Evolutionary conservation across 495 filamentous ascomycete species (phyloP).

Genomic region (Cudoniella acicularis): DNA sequence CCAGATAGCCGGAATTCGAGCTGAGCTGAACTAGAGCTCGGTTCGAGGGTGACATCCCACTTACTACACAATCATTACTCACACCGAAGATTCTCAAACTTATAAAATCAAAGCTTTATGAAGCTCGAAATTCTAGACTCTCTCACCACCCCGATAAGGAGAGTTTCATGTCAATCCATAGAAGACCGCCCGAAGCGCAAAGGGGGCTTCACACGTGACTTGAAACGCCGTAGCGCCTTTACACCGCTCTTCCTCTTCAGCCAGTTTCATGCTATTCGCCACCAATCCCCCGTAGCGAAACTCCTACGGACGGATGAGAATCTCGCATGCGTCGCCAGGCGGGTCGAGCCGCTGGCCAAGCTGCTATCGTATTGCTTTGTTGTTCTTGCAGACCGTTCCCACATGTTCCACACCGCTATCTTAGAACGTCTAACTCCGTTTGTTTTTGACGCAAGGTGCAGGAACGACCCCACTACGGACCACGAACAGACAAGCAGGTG

Average conservation of each 20-base stretch:
- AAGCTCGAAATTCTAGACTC: neutral
- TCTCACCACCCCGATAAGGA: too few relatives aligned
- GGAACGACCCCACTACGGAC: conserved; percentile 15
- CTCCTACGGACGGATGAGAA: conserved; percentile 1
- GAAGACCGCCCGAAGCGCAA: neutral
- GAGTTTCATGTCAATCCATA: too few relatives aligned
- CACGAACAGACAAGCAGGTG: conserved; percentile 10
- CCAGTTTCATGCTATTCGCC: neutral
- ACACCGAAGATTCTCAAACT: too few relatives aligned
- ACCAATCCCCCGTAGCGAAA: neutral
- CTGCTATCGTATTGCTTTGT: conserved; percentile 14
- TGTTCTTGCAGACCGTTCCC: conserved; percentile 15
- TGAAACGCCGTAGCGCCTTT: neutral
- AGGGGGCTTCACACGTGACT: neutral
- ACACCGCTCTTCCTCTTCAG: conserved; percentile 7
- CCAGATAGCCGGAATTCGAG: neutral
- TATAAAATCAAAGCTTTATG: too few relatives aligned
- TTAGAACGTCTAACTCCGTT: neutral
- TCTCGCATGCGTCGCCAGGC: conserved; percentile 17
- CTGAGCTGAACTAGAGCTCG: too few relatives aligned
- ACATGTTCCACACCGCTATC: conserved; percentile 21
- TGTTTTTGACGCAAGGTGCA: conserved; percentile 6
- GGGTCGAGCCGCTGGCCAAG: conserved; percentile 17
- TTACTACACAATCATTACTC: too few relatives aligned
- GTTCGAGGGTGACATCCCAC: too few relatives aligned